Percentiles rank a stretch among this genome's conserved stretches.
Conservation (phyloP, 805 yeast species). For the Torulaspora indica region DNA sequence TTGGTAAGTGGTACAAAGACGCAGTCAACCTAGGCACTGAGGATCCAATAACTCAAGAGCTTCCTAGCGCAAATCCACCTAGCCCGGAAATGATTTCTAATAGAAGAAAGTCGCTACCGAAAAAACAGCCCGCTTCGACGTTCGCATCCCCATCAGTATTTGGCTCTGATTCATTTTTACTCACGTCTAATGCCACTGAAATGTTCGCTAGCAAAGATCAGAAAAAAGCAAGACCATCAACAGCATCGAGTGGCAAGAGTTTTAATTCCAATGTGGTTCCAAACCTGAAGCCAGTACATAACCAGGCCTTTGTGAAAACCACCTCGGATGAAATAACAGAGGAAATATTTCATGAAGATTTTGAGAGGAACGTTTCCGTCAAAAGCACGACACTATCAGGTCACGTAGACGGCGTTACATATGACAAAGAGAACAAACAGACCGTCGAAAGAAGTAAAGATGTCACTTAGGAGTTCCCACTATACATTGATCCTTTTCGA, state of each 20-base stretch:
- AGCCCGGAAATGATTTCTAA: slow-evolving; percentile 33
- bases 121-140: slow-evolving; percentile 10
- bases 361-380: slow-evolving; percentile 4
- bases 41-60: slow-evolving; percentile 2
- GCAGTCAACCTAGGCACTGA: slow-evolving; percentile 14
- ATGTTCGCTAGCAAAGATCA: slow-evolving; percentile 32
- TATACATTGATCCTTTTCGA: not conserved
- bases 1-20: slow-evolving; percentile 64
- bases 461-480: not conserved
- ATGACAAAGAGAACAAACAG: not conserved
- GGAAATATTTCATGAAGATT: slow-evolving; percentile 7
- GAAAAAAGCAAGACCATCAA: slow-evolving; percentile 19
- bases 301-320: slow-evolving; percentile 13
- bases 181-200: slow-evolving; percentile 20
- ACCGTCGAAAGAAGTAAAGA: not conserved
- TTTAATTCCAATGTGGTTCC: slow-evolving; percentile 2
- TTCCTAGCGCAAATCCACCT: slow-evolving; percentile 4
- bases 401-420: not conserved
- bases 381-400: not conserved
- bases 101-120: slow-evolving; percentile 31
- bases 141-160: slow-evolving; percentile 8
- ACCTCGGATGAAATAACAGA: slow-evolving; percentile 8
- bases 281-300: slow-evolving; percentile 4
- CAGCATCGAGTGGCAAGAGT: slow-evolving; percentile 13
- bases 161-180: slow-evolving; percentile 10